These are phyloP conservation scores for Choanephora cucurbitarum DNA, from an alignment of 371 early-diverging fungal genomes.

Conservation along the genomic window DNA sequence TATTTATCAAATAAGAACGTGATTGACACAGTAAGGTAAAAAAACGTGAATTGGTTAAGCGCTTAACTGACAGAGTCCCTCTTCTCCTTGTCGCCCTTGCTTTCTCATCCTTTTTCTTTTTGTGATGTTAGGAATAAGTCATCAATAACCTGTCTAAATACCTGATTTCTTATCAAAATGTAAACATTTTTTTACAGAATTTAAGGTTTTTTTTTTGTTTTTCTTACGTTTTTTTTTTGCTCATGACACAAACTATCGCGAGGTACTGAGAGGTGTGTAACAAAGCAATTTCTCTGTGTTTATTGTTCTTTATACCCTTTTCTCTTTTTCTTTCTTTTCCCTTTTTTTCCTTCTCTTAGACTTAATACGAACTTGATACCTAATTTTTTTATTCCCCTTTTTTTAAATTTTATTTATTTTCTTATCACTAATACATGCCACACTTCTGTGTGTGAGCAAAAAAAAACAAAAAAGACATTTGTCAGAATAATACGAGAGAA, in stretches of 20 bases:
- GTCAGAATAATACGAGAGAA: background rate
- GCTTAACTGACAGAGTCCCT: too few relatives aligned
- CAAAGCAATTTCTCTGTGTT: background rate
- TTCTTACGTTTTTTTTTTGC: background rate
- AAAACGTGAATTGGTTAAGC: too few relatives aligned
- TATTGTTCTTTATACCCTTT: constrained; percentile 4
- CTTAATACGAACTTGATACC: too few relatives aligned
- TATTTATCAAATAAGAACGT: too few relatives aligned
- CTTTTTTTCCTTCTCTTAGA: constrained; percentile 1
- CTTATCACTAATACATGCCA: constrained; percentile 7
- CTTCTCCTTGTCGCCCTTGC: too few relatives aligned
- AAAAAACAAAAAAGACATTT: background rate
- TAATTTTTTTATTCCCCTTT: background rate
- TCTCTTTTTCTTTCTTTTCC: constrained; percentile 7
- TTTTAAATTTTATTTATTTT: constrained; percentile 1
- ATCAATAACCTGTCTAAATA: too few relatives aligned
- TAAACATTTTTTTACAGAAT: background rate
- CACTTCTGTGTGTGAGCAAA: constrained; percentile 13
- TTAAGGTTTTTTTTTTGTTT: background rate
- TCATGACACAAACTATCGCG: constrained; percentile 17
- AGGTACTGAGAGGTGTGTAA: constrained; percentile 13
- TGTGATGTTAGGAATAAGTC: too few relatives aligned
- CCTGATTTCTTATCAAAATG: too few relatives aligned
- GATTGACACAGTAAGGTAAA: too few relatives aligned
- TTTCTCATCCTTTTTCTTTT: too few relatives aligned